Conservation (phyloP, 2,329 filamentous ascomycete species). For the Epicoccum nigrum region DNA sequence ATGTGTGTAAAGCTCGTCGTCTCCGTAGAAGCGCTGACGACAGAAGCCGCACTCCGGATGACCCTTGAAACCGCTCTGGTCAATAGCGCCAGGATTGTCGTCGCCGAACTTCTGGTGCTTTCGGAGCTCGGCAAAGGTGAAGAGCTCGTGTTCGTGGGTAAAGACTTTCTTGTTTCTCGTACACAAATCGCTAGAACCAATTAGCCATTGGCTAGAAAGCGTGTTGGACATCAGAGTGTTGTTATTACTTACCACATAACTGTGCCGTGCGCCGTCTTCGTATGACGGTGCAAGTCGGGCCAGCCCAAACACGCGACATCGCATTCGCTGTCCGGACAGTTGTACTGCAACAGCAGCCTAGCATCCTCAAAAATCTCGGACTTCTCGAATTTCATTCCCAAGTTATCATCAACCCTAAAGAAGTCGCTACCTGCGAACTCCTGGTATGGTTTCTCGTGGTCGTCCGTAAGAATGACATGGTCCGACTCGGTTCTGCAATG, state of each 20-base stretch:
- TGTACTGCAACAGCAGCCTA: slow-evolving; percentile 85
- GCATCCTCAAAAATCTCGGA: slow-evolving; percentile 92
- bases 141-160: slow-evolving; percentile 95
- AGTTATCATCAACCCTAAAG: slow-evolving; percentile 77
- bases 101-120: slow-evolving; percentile 91
- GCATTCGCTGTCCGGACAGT: slow-evolving; percentile 85
- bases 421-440: slow-evolving; percentile 80
- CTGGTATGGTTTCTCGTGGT: slow-evolving; percentile 79
- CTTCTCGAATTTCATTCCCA: slow-evolving; percentile 90
- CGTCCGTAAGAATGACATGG: slow-evolving; percentile 91
- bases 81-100: slow-evolving; percentile 83
- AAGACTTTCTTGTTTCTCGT: slow-evolving; percentile 97
- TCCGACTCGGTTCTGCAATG: slow-evolving; percentile 83
- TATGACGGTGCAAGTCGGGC: slow-evolving; percentile 81
- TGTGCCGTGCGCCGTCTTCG: slow-evolving; percentile 80
- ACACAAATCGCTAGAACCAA: slow-evolving; percentile 71
- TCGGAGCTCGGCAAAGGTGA: slow-evolving; percentile 78
- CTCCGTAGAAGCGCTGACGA: slow-evolving; percentile 88
- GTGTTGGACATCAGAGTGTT: slow-evolving; percentile 9
- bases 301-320: slow-evolving; percentile 84
- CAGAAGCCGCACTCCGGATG: slow-evolving; percentile 96
- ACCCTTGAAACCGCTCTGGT: slow-evolving; percentile 95
- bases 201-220: slow-evolving; percentile 7
- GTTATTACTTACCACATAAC: slow-evolving; percentile 71
- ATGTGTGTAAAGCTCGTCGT: slow-evolving; percentile 92